Percentiles rank a stretch among this genome's conserved stretches.
phyloP scores from a whole-genome alignment of 768 basidiomycete genomes.

The Tulasnella calospora region DNA sequence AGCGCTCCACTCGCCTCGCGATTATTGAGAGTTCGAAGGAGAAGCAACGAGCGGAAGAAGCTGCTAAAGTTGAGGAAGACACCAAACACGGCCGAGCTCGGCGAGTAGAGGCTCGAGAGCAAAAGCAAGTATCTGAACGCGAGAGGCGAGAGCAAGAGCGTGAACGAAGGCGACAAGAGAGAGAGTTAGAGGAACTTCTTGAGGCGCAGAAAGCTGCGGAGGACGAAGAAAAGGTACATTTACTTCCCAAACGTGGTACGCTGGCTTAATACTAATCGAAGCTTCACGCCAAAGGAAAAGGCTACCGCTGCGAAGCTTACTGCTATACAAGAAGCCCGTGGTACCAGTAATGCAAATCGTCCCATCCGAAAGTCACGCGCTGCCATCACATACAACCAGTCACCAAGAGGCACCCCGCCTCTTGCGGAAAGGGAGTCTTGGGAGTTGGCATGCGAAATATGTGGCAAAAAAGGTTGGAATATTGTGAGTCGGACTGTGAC shows the following conservation, averaged over 20 bases:
- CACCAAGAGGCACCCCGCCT: constrained; percentile 37
- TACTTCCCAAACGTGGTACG: neutral
- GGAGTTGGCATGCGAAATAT: constrained; percentile 87
- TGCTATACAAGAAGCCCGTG: constrained; percentile 11
- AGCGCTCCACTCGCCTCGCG: constrained; percentile 86
- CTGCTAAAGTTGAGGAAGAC: constrained; percentile 54
- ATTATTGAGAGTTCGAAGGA: constrained; percentile 65
- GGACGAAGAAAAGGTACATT: constrained; percentile 20
- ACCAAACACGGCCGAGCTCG: constrained; percentile 62
- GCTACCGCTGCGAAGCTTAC: neutral
- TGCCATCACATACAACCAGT: neutral
- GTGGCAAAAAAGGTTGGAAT: constrained; percentile 65
- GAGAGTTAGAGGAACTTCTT: constrained; percentile 31
- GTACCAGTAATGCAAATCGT: constrained; percentile 4
- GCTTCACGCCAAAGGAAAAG: neutral
- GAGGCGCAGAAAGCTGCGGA: constrained; percentile 20
- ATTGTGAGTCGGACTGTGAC: constrained; percentile 47
- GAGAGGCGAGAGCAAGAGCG: constrained; percentile 37
- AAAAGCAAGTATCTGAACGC: constrained; percentile 17
- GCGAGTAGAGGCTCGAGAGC: constrained; percentile 43
- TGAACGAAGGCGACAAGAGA: constrained; percentile 37
- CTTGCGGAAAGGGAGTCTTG: constrained; percentile 59
- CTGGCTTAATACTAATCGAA: neutral
- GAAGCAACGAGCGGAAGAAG: constrained; percentile 52
- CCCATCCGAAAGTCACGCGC: constrained; percentile 25